These are phyloP conservation scores for Fagopyrum tataricum DNA, from an alignment of 148 eudicot genomes.

Conservation along the genomic window DNA sequence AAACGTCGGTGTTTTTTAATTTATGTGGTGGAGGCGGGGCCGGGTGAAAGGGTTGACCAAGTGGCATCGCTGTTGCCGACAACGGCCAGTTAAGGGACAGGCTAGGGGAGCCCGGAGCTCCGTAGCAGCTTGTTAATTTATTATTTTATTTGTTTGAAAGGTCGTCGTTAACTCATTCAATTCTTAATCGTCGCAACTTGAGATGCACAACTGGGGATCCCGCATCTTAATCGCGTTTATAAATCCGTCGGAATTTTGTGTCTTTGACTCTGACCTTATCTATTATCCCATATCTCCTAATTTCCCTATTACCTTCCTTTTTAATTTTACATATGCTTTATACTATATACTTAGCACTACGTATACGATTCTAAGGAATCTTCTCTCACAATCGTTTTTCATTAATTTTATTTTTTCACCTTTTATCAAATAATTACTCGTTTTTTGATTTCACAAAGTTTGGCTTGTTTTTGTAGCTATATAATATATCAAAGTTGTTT, in stretches of 20 bases:
- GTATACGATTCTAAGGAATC: too few species aligned
- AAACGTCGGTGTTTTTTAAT: background rate
- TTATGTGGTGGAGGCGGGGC: background rate
- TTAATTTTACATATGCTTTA: too few species aligned
- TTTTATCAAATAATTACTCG: too few species aligned
- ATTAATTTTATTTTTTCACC: too few species aligned
- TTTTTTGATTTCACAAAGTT: too few species aligned
- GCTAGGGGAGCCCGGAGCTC: background rate
- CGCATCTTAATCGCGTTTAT: background rate
- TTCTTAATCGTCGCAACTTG: background rate
- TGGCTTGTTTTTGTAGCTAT: too few species aligned
- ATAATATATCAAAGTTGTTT: too few species aligned
- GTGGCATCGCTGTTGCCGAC: background rate
- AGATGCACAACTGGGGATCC: background rate
- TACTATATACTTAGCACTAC: too few species aligned
- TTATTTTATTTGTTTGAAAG: background rate
- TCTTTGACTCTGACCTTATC: background rate
- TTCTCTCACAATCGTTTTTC: too few species aligned
- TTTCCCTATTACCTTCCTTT: too few species aligned
- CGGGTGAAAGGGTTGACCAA: background rate
- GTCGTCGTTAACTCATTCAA: background rate
- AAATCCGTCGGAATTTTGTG: background rate
- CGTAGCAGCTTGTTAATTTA: background rate
- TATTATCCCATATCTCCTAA: too few species aligned
- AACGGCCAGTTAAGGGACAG: slow-evolving; percentile 1